A percentile compares a stretch with the other conserved stretches of the same genome.
Conservation (phyloP, 345 rosid genomes). For the Sapria himalayana region DNA sequence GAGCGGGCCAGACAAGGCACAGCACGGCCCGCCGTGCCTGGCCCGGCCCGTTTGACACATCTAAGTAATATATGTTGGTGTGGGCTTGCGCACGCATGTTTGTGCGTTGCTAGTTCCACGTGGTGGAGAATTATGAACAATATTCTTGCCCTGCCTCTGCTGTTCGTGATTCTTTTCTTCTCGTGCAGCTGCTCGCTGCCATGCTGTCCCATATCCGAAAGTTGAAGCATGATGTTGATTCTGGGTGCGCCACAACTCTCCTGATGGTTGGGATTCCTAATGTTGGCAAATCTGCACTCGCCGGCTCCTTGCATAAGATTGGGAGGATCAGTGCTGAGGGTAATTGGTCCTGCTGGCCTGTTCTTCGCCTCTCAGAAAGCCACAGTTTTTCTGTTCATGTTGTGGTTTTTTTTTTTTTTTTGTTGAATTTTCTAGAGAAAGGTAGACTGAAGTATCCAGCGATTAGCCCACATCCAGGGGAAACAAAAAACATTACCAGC, state of each 20-base stretch:
- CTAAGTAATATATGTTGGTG: too few relatives aligned
- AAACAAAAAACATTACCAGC: constrained; percentile 69
- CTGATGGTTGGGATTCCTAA: constrained; percentile 77
- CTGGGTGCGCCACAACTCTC: constrained; percentile 25
- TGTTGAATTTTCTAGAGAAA: constrained; percentile 23
- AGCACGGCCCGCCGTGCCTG: too few relatives aligned
- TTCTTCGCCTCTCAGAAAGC: not conserved
- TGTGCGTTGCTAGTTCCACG: too few relatives aligned
- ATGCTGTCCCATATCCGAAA: constrained; percentile 50
- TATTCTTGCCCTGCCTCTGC: too few relatives aligned
- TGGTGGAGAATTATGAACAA: too few relatives aligned
- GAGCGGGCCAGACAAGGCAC: too few relatives aligned
- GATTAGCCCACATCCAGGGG: constrained; percentile 66
- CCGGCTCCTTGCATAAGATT: constrained; percentile 61
- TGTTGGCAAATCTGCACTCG: constrained; percentile 71
- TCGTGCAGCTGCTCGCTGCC: constrained; percentile 51
- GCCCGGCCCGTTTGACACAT: too few relatives aligned
- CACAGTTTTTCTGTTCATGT: constrained; percentile 1
- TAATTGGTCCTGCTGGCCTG: constrained; percentile 7
- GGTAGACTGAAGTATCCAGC: constrained; percentile 57
- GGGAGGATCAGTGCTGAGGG: constrained; percentile 77
- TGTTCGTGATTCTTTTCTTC: not conserved
- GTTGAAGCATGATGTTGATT: constrained; percentile 23
- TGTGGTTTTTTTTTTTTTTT: not conserved
- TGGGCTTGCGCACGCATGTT: too few relatives aligned